Base-by-base conservation (phyloP, 176 grass and related monocot genomes). In the Aechmea fasciata region DNA sequence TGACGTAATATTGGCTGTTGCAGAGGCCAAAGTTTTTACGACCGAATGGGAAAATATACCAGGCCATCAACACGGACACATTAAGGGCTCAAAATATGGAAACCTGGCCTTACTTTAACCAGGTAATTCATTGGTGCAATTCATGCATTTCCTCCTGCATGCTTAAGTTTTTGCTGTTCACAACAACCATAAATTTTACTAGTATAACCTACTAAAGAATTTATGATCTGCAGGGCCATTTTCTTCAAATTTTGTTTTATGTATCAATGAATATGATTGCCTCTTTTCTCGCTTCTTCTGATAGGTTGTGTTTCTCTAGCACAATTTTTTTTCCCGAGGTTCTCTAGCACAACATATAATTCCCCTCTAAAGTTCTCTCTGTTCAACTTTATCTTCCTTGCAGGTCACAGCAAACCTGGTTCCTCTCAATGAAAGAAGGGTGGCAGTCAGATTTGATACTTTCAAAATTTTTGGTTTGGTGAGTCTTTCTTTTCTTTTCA, bases 401-500 rank as follows among this genome's bases (percentile, higher is more conserved):
- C 83, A 96, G 92, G 83, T 92, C 70, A 96, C 88, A 57, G 93
- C 93, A 23, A 92, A 96, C 49, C 81, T 96, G 76, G 74, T 78
- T 22, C 93, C 93, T 64, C 70, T 96, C 28, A 87, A 57, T 87
- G 11, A 79, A 64, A 90, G 71, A 74, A 89, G 74, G 77, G 88
- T 96, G 41, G 79, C 73, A 3, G 93, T 92, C 69, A 48, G 22
- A 51, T 96, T 92, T 77, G 88, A 96, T 70, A 83, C 85, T 81
- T 96, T 92, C 88, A 96, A 92, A 82, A 90, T 96, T 89, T 84
- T 96, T 85, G 83, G 83, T 75, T 80, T 96, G 81, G 93, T 96
- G 74, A 74, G 88, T 14, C 50, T 72, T 75, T 9, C 28, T 73
- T 83, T 72, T 63, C 49, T 41, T 70, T 50, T 64, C 33, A n/a